Conservation (phyloP, 805 yeast species). For the Metschnikowia lachancei region DNA sequence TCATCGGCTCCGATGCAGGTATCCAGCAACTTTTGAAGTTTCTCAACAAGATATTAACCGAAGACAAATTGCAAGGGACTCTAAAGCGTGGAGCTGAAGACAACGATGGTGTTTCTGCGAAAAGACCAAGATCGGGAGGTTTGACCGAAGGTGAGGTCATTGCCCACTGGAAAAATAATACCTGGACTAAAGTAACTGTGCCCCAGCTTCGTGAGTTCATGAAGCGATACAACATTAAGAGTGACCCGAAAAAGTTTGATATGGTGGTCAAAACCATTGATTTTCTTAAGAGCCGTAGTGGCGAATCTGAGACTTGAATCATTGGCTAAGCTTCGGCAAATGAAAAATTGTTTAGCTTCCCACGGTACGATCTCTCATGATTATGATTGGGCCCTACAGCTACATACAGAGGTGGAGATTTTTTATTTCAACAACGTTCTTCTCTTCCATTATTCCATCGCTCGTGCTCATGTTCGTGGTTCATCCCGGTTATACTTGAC, state of each 20-base stretch:
- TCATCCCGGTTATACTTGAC: too few relatives aligned
- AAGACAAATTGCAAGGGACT: conserved; percentile 11
- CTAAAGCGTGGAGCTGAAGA: conserved; percentile 16
- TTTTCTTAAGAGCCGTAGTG: conserved; percentile 25
- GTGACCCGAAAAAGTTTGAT: conserved; percentile 42
- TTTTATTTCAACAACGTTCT: too few relatives aligned
- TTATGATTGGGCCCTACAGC: too few relatives aligned
- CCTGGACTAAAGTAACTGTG: conserved; percentile 37
- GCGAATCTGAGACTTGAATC: too few relatives aligned
- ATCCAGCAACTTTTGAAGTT: conserved; percentile 3
- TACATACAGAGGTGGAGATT: too few relatives aligned
- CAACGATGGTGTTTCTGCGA: neutral
- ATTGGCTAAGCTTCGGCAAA: too few relatives aligned
- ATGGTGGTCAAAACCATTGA: conserved; percentile 41
- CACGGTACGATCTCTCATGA: too few relatives aligned
- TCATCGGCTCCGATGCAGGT: conserved; percentile 2
- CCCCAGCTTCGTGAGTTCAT: conserved; percentile 43
- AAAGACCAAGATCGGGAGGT: conserved; percentile 7
- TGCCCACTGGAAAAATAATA: conserved; percentile 40
- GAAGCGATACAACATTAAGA: conserved; percentile 33
- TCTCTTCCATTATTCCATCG: too few relatives aligned
- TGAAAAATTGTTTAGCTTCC: too few relatives aligned
- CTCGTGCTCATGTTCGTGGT: too few relatives aligned
- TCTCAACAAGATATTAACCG: conserved; percentile 8
- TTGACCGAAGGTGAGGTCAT: conserved; percentile 38